Evolutionary conservation across 768 basidiomycete species (phyloP).

Genomic region (Cystobasidium tubakii): DNA sequence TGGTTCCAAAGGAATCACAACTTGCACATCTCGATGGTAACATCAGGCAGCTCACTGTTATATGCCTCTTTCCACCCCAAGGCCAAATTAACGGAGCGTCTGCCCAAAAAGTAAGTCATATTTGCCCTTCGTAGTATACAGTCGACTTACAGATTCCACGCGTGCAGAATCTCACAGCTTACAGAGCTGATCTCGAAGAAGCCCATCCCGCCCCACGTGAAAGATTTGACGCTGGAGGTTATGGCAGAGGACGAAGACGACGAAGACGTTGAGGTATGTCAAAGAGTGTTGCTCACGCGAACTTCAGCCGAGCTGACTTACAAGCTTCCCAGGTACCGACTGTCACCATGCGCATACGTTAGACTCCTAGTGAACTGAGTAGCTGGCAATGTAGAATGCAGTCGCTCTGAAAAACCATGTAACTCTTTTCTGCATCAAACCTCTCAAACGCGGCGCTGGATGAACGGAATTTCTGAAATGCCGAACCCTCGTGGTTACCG

Average conservation of each 20-base stretch:
- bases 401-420: not conserved
- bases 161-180: slow-evolving; percentile 74
- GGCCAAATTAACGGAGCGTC: slow-evolving; percentile 60
- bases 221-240: slow-evolving; percentile 82
- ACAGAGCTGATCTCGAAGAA: slow-evolving; percentile 95
- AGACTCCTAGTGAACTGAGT: not conserved
- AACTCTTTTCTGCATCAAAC: no score
- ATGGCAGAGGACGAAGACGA: slow-evolving; percentile 88
- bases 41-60: slow-evolving; percentile 80
- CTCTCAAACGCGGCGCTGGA: no score
- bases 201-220: slow-evolving; percentile 72
- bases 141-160: not conserved
- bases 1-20: slow-evolving; percentile 80
- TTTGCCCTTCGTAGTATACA: not conserved
- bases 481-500: no score
- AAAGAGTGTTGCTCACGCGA: not conserved
- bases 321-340: slow-evolving; percentile 6
- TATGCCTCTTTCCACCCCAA: slow-evolving; percentile 90
- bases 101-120: slow-evolving; percentile 52
- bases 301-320: no score
- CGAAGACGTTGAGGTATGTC: slow-evolving; percentile 82
- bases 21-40: slow-evolving; percentile 84
- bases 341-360: slow-evolving; percentile 24
- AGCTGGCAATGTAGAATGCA: not conserved
- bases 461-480: no score